Base-by-base conservation (phyloP, 1,284 basidiomycete genomes). In the Leccinum ponderosum region DNA sequence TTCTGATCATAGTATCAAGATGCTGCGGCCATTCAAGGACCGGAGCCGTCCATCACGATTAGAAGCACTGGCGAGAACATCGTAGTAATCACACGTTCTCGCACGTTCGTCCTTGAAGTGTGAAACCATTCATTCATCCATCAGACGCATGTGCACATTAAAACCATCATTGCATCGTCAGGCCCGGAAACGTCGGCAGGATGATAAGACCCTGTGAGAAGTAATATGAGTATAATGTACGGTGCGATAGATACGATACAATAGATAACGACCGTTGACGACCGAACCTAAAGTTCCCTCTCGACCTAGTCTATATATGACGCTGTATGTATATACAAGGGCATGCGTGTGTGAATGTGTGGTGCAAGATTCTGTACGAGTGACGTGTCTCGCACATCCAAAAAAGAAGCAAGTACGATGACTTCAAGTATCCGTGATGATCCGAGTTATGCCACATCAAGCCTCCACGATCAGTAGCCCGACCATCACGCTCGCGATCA, bases 401-500 rank as follows among this genome's bases (percentile, higher is more conserved):
- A 44, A 44, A 5, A 42, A 37, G 35, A 39, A 44, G 9, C 9
- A 20, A 20, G 37, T 39, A 44, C 6, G 17, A 44, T 9, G 42
- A 7, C 4, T 44, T 20, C 3, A 14, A 22, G 2, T 48, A 2
- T 22, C 11, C 20, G 17, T 44, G 4, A 33, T 33, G 31, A 50
- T 27, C 7, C 5, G 48, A 25, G 25, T 27, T 5, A 27, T n/a
- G 22, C 3, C 8, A 35, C 33, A 5, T 53, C 53, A 69, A 27
- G 83, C 66, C 66, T 83, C 84, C 2, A 86, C 78, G 14, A 90
- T 69, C 48, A 86, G 60, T 54, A 95, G 75, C 0, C 91, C 92
- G 15, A 93, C 70, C 53, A 95, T 83, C 53, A 95, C 89, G 70
- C 87, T 90, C 17, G 83, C 69, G 61, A 94, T 87, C 54, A 88